Evolutionary conservation across 2,329 filamentous ascomycete genomes (phyloP).

Genomic region (Intubia oerlemansii): DNA sequence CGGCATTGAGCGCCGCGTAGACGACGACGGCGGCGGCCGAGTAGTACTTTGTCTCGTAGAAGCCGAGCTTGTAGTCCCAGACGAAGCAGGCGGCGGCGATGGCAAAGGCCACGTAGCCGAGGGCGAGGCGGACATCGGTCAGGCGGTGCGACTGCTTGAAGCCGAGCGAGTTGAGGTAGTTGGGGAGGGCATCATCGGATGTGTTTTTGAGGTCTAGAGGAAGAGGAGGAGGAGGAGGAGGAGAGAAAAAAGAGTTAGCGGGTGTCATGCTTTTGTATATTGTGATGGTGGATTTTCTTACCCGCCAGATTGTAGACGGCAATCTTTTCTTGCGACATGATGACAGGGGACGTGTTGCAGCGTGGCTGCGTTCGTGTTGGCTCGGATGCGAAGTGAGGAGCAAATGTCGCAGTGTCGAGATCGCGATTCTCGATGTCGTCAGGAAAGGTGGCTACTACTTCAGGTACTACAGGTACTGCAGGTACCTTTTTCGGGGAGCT

Average conservation of each 20-base stretch:
- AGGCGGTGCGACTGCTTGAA: slow-evolving; percentile 69
- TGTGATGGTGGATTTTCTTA: too few relatives aligned
- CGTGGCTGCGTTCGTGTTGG: not conserved
- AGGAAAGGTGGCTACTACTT: slow-evolving; percentile 1
- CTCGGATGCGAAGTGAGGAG: not conserved
- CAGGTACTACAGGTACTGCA: too few relatives aligned
- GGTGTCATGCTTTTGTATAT: too few relatives aligned
- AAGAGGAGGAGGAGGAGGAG: not conserved
- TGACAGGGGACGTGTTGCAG: too few relatives aligned
- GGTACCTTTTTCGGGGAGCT: too few relatives aligned
- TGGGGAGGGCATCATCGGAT: slow-evolving; percentile 80
- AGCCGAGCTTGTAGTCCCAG: slow-evolving; percentile 82
- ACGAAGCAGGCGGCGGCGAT: slow-evolving; percentile 70
- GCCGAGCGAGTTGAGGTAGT: slow-evolving; percentile 75
- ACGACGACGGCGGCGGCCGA: slow-evolving; percentile 58
- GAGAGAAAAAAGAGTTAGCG: too few relatives aligned
- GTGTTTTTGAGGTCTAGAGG: slow-evolving; percentile 78
- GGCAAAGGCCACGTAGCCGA: slow-evolving; percentile 66
- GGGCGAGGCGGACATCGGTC: slow-evolving; percentile 57
- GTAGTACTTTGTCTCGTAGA: slow-evolving; percentile 65
- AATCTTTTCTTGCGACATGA: slow-evolving; percentile 33
- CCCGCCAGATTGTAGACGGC: slow-evolving; percentile 46
- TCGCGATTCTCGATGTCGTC: not conserved
- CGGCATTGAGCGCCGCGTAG: slow-evolving; percentile 61
- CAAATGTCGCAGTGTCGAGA: not conserved